phyloP scores from a whole-genome alignment of 192 early-diverging fungal species.

The Coemansia sp. region DNA sequence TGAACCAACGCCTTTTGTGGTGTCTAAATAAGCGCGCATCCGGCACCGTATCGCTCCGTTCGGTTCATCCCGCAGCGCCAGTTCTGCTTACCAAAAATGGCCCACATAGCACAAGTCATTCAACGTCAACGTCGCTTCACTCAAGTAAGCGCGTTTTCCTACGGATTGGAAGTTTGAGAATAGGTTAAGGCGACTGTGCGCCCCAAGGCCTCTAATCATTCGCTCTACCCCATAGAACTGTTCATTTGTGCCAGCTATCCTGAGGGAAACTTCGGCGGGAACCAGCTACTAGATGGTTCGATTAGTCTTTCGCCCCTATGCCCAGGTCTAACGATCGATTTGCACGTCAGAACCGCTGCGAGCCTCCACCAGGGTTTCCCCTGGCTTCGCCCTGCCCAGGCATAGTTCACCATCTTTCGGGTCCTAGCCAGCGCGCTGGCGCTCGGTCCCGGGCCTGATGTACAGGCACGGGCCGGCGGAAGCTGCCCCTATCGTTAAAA shows the following conservation, averaged over 20 bases:
- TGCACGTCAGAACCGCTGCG: slow-evolving; percentile 71
- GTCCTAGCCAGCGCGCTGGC: slow-evolving; percentile 68
- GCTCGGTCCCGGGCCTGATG: slow-evolving; percentile 55
- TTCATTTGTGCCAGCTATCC: slow-evolving; percentile 69
- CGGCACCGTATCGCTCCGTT: slow-evolving; percentile 70
- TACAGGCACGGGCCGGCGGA: slow-evolving; percentile 54
- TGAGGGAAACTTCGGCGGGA: slow-evolving; percentile 79
- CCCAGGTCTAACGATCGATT: slow-evolving; percentile 75
- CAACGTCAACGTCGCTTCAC: slow-evolving; percentile 58
- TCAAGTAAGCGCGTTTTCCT: slow-evolving; percentile 66
- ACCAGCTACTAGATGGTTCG: slow-evolving; percentile 82
- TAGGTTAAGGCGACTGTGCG: slow-evolving; percentile 69
- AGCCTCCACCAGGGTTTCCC: slow-evolving; percentile 75
- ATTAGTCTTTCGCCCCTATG: slow-evolving; percentile 80
- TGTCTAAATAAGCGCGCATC: slow-evolving; percentile 66
- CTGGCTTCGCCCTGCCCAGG: slow-evolving; percentile 77
- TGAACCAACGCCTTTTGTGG: slow-evolving; percentile 80
- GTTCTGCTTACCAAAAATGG: slow-evolving; percentile 89
- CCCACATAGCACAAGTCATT: slow-evolving; percentile 81
- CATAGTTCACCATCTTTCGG: slow-evolving; percentile 81
- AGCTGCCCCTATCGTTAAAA: slow-evolving; percentile 38
- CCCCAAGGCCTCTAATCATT: slow-evolving; percentile 80
- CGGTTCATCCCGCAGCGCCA: slow-evolving; percentile 84
- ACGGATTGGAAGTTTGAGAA: slow-evolving; percentile 83
- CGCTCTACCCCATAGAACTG: slow-evolving; percentile 78